These are phyloP conservation scores for Metschnikowia picachoensis DNA, from an alignment of 805 yeast species.

Conservation along the genomic window DNA sequence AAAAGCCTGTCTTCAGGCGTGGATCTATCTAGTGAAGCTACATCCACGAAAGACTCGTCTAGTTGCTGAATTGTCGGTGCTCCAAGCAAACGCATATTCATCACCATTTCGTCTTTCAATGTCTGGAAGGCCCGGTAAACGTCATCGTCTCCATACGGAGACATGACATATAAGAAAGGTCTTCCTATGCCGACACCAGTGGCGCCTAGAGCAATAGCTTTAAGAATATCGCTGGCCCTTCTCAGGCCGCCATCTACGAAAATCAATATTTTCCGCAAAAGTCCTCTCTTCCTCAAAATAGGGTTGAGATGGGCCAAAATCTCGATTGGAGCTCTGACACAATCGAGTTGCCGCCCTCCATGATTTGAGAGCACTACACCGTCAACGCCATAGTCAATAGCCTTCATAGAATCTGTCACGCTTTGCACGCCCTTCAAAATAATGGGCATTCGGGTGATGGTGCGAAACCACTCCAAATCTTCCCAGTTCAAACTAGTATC, in stretches of 20 bases:
- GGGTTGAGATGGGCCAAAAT: constrained; percentile 54
- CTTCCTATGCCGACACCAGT: constrained; percentile 73
- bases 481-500: constrained; percentile 39
- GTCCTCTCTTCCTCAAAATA: constrained; percentile 35
- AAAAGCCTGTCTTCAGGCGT: constrained; percentile 57
- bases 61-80: constrained; percentile 47
- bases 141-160: constrained; percentile 77
- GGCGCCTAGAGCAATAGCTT: constrained; percentile 76
- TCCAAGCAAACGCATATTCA: constrained; percentile 66
- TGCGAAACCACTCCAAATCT: constrained; percentile 38
- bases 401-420: constrained; percentile 59
- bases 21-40: constrained; percentile 35
- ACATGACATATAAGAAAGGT: constrained; percentile 72
- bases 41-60: constrained; percentile 58
- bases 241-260: constrained; percentile 76
- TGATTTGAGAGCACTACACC: constrained; percentile 71
- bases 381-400: constrained; percentile 54
- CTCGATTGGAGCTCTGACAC: constrained; percentile 57
- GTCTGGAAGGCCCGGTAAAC: constrained; percentile 61
- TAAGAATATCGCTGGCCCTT: constrained; percentile 72
- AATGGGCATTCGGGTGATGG: constrained; percentile 40
- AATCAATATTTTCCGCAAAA: constrained; percentile 53
- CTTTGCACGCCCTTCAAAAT: constrained; percentile 68
- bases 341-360: constrained; percentile 72
- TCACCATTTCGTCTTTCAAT: constrained; percentile 55